phyloP scores from a whole-genome alignment of 345 rosid species.

The Gossypium australe region DNA sequence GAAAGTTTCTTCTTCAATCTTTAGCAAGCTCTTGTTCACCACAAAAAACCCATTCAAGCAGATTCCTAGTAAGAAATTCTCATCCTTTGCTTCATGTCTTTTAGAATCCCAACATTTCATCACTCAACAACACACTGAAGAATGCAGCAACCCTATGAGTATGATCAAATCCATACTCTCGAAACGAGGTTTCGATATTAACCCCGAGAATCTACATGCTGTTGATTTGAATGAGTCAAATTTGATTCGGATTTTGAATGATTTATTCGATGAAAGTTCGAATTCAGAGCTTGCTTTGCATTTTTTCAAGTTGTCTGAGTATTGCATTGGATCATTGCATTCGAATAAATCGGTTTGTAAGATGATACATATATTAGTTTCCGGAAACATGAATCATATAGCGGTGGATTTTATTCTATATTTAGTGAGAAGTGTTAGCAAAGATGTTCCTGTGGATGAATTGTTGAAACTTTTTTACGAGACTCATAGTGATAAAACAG shows the following conservation, averaged over 20 bases:
- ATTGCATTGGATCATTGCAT: slow-evolving; percentile 25
- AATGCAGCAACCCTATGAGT: slow-evolving; percentile 2
- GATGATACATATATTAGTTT: slow-evolving; percentile 39
- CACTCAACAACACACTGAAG: neutral
- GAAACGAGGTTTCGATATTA: slow-evolving; percentile 24
- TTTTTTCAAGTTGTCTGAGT: slow-evolving; percentile 39
- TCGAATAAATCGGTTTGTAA: slow-evolving; percentile 22
- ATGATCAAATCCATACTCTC: slow-evolving; percentile 12
- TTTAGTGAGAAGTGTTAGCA: slow-evolving; percentile 23
- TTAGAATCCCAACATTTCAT: neutral
- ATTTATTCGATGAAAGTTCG: slow-evolving; percentile 32
- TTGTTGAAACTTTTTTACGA: slow-evolving; percentile 27
- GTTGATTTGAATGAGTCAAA: slow-evolving; percentile 27
- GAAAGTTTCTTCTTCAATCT: slow-evolving; percentile 4
- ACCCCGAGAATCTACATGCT: slow-evolving; percentile 12
- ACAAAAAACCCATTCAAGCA: neutral
- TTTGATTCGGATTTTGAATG: slow-evolving; percentile 25
- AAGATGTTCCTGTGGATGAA: slow-evolving; percentile 23
- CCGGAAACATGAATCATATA: slow-evolving; percentile 35
- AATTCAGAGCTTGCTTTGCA: slow-evolving; percentile 39
- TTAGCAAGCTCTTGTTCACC: neutral
- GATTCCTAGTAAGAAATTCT: neutral
- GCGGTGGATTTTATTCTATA: slow-evolving; percentile 29
- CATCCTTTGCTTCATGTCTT: slow-evolving; percentile 1
- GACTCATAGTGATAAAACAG: slow-evolving; percentile 28